These are phyloP conservation scores for Phytophthora syringae DNA, from an alignment of 352 stramenopile species.

Conservation along the genomic window DNA sequence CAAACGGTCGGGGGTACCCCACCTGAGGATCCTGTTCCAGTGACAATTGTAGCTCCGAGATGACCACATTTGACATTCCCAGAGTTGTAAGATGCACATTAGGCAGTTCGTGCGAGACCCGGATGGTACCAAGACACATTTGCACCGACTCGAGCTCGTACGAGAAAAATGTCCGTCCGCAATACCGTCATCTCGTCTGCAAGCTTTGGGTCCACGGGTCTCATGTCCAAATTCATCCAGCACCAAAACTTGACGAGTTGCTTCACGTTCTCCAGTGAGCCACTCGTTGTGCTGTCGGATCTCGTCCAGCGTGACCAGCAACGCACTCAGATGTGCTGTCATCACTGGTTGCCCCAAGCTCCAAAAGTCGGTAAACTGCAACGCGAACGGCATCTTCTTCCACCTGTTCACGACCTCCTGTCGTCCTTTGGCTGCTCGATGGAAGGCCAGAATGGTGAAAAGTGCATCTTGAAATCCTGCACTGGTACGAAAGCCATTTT, in stretches of 20 bases:
- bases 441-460: constrained; percentile 19
- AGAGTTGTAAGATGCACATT: constrained; percentile 27
- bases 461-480: constrained; percentile 29
- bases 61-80: constrained; percentile 12
- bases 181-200: constrained; percentile 16
- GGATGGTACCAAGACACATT: constrained; percentile 35
- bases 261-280: constrained; percentile 1
- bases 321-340: constrained; percentile 24
- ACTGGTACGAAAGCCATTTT: constrained; percentile 12
- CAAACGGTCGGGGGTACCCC: not conserved
- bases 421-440: constrained; percentile 10
- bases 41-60: constrained; percentile 38
- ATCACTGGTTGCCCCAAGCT: constrained; percentile 28
- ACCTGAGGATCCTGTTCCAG: constrained; percentile 30
- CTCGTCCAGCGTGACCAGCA: constrained; percentile 34
- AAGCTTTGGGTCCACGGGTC: not conserved
- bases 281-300: constrained; percentile 27
- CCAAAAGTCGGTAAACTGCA: constrained; percentile 34
- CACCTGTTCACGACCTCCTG: constrained; percentile 16
- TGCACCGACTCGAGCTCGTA: constrained; percentile 44
- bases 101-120: constrained; percentile 23
- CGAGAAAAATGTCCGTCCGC: constrained; percentile 36
- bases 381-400: constrained; percentile 30
- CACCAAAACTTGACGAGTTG: not conserved
- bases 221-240: constrained; percentile 15